Conservation (phyloP, 2,329 filamentous ascomycete species). For the Tolypocladium album region DNA sequence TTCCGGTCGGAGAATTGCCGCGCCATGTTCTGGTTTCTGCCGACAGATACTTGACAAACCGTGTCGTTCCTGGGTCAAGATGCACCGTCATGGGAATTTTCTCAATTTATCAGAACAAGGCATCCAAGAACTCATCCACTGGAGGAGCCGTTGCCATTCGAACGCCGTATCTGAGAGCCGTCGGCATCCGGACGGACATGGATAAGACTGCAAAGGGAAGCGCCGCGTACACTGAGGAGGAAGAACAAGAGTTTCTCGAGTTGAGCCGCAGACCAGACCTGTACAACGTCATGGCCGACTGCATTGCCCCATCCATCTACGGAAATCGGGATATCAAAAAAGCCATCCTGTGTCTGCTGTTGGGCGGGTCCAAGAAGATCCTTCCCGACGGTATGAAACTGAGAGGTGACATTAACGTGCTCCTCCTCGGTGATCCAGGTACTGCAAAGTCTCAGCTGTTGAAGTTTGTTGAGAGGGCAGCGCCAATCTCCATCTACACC, state of each 20-base stretch:
- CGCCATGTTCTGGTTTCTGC: conserved; percentile 91
- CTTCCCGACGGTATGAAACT: conserved; percentile 95
- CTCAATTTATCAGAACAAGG: conserved; percentile 94
- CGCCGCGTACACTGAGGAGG: conserved; percentile 80
- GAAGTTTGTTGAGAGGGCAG: conserved; percentile 94
- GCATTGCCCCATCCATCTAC: conserved; percentile 95
- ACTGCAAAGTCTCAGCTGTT: conserved; percentile 95
- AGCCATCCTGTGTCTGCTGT: conserved; percentile 82
- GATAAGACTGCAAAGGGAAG: conserved; percentile 83
- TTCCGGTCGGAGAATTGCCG: conserved; percentile 91
- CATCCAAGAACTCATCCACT: conserved; percentile 61
- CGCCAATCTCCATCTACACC: conserved; percentile 96
- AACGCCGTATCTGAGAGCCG: conserved; percentile 86
- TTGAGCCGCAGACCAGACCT: conserved; percentile 84
- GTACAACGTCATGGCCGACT: conserved; percentile 83
- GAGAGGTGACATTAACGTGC: conserved; percentile 94
- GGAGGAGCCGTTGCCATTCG: conserved; percentile 85
- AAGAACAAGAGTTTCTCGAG: conserved; percentile 92
- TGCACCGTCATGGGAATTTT: conserved; percentile 97
- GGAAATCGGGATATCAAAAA: conserved; percentile 96
- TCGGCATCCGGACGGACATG: conserved; percentile 83
- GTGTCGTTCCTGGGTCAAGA: conserved; percentile 86
- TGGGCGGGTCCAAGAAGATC: conserved; percentile 96
- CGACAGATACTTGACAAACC: conserved; percentile 91
- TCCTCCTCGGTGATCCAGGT: conserved; percentile 92